phyloP scores from a whole-genome alignment of 495 filamentous ascomycete species.

The Talaromyces ruber region DNA sequence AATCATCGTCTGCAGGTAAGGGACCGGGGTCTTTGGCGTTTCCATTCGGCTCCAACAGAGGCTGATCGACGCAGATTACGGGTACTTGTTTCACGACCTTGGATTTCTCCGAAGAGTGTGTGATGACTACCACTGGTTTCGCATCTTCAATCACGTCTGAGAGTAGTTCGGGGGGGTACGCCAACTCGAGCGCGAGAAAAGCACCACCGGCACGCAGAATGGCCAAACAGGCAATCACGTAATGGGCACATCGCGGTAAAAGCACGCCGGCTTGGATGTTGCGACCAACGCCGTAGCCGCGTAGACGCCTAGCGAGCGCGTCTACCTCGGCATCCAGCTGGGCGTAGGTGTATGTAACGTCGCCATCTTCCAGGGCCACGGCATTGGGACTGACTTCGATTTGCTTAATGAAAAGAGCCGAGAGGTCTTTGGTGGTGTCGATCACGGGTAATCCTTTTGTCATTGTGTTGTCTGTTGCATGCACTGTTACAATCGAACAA shows the following conservation, averaged over 20 bases:
- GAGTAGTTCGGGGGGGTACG: conserved; percentile 55
- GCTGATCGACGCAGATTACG: conserved; percentile 46
- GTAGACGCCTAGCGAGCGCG: conserved; percentile 44
- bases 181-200: conserved; percentile 62
- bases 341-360: conserved; percentile 46
- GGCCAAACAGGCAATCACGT: conserved; percentile 62
- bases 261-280: conserved; percentile 58
- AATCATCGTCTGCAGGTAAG: conserved; percentile 46
- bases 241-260: conserved; percentile 57
- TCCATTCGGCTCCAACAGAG: conserved; percentile 26
- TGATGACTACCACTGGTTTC: conserved; percentile 52
- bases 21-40: conserved; percentile 26
- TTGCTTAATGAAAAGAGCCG: conserved; percentile 51
- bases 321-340: conserved; percentile 52
- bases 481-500: neutral
- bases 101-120: conserved; percentile 40
- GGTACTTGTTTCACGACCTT: conserved; percentile 49
- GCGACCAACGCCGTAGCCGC: conserved; percentile 48
- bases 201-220: conserved; percentile 58
- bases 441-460: conserved; percentile 35
- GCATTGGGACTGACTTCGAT: conserved; percentile 48
- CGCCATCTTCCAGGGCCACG: conserved; percentile 52
- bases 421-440: conserved; percentile 54
- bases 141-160: conserved; percentile 61
- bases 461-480: neutral